phyloP scores from a whole-genome alignment of 2,329 filamentous ascomycete species.

The Beauveria australis region DNA sequence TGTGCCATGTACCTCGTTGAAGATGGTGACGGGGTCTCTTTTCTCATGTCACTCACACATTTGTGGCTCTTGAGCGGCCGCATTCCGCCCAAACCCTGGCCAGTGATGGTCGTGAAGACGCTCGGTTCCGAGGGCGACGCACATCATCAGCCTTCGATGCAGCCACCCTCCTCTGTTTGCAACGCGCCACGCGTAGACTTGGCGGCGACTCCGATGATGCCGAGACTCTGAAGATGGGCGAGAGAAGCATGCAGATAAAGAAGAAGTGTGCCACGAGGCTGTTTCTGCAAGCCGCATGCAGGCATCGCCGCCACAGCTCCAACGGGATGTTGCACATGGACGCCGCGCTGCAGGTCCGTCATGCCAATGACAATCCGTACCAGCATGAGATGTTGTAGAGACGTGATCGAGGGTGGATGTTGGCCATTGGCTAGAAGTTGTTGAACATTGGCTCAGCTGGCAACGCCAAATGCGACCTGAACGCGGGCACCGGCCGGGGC shows the following conservation, averaged over 20 bases:
- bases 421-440: not conserved
- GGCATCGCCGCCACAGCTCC: not conserved
- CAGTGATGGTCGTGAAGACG: not conserved
- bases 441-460: not conserved
- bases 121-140: no score
- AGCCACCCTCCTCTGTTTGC: not conserved
- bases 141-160: not conserved
- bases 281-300: not conserved
- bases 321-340: not conserved
- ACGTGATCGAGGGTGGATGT: not conserved
- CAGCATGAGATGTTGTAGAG: not conserved
- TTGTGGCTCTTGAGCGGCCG: not conserved
- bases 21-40: not conserved
- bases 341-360: not conserved
- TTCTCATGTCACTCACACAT: not conserved
- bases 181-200: not conserved
- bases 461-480: not conserved
- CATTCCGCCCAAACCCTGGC: not conserved
- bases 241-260: not conserved
- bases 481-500: not conserved
- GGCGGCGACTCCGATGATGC: not conserved
- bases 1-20: not conserved
- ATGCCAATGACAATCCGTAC: not conserved
- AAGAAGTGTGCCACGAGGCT: not conserved
- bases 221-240: not conserved